A percentile compares a stretch with the other conserved stretches of the same genome.
These are phyloP conservation scores for Meripilus lineatus DNA, from an alignment of 1,284 basidiomycete species.

Conservation along the genomic window DNA sequence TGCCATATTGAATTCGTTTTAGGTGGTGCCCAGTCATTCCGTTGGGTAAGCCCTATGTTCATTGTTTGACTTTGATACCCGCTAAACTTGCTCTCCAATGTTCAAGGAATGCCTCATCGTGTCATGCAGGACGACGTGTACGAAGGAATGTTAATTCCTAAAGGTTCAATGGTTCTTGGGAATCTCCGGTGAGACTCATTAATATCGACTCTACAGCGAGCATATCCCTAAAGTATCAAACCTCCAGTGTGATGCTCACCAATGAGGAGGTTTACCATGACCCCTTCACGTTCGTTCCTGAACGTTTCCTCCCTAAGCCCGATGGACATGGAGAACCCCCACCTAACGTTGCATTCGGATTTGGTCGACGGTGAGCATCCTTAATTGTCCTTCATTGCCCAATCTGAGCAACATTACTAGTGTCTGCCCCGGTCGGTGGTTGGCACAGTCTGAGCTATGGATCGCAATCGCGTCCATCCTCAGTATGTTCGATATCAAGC, in stretches of 20 bases:
- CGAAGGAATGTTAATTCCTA: slow-evolving; percentile 20
- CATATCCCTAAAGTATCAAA: slow-evolving; percentile 8
- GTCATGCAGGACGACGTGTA: slow-evolving; percentile 20
- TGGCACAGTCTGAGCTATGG: neutral
- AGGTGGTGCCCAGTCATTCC: neutral
- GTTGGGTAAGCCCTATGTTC: too few species aligned
- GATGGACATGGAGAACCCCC: slow-evolving; percentile 8
- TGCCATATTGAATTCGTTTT: neutral
- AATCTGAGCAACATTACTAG: too few species aligned
- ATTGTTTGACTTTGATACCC: too few species aligned
- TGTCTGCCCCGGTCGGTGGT: neutral
- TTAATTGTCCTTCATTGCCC: too few species aligned
- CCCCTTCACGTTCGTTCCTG: slow-evolving; percentile 16
- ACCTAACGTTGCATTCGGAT: slow-evolving; percentile 7
- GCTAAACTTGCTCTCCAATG: too few species aligned
- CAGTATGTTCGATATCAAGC: neutral
- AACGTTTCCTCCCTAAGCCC: slow-evolving; percentile 13
- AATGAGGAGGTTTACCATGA: slow-evolving; percentile 14
- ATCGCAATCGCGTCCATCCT: neutral
- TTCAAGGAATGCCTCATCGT: slow-evolving; percentile 15
- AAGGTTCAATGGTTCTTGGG: slow-evolving; percentile 12
- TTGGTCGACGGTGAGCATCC: neutral
- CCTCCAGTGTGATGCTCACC: slow-evolving; percentile 11
- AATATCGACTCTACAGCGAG: too few species aligned
- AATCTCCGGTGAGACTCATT: neutral